Evolutionary conservation across 2,329 filamentous ascomycete species (phyloP).

Genomic region (Phialophora chinensis): DNA sequence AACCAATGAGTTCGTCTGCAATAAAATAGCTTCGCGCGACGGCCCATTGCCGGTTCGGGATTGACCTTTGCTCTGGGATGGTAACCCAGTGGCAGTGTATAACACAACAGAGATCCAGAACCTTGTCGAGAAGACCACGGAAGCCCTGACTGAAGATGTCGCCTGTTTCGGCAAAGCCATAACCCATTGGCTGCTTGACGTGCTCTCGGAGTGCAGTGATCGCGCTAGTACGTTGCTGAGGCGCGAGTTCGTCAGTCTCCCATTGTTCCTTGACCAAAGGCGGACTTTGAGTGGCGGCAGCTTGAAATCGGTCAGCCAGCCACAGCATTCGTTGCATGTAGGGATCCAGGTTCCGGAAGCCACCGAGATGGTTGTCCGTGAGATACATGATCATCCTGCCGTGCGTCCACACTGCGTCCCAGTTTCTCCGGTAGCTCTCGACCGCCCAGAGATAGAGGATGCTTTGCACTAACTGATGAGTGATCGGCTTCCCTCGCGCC

Average conservation of each 20-base stretch:
- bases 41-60: constrained; percentile 27
- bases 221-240: constrained; percentile 17
- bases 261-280: constrained; percentile 26
- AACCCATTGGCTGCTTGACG: constrained; percentile 19
- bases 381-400: constrained; percentile 28
- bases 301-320: constrained; percentile 30
- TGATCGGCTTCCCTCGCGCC: constrained; percentile 20
- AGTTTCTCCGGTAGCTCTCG: constrained; percentile 32
- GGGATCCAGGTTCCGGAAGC: constrained; percentile 27
- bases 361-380: constrained; percentile 23
- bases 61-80: constrained; percentile 1
- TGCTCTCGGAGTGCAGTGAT: constrained; percentile 16
- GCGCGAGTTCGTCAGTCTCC: constrained; percentile 23
- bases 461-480: constrained; percentile 28
- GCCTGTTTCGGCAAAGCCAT: constrained; percentile 14
- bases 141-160: constrained; percentile 23
- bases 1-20: constrained; percentile 24
- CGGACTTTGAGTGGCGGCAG: constrained; percentile 24
- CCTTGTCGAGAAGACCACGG: constrained; percentile 6
- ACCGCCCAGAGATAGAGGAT: constrained; percentile 30
- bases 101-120: constrained; percentile 25
- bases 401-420: constrained; percentile 26
- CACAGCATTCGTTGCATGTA: constrained; percentile 30
- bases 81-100: constrained; percentile 25
- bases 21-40: constrained; percentile 25